Percentiles rank a stretch among this genome's conserved stretches.
These are phyloP conservation scores for Rheum nobile DNA, from an alignment of 148 eudicot genomes.

Conservation along the genomic window DNA sequence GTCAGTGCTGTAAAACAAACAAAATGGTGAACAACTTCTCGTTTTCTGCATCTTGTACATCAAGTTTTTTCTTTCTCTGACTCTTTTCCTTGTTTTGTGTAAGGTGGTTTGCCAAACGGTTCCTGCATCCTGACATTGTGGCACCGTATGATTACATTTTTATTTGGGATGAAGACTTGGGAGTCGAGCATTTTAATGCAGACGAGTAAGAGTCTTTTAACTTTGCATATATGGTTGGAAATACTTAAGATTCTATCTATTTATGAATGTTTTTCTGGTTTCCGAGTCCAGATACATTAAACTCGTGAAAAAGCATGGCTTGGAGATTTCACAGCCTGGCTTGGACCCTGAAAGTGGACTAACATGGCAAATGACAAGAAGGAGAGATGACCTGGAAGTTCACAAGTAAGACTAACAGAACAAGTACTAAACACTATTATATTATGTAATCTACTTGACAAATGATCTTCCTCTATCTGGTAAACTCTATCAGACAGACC, in stretches of 20 bases:
- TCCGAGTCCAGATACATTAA: constrained; percentile 49
- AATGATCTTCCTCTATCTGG: neutral
- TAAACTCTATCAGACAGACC: constrained; percentile 17
- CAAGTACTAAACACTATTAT: neutral
- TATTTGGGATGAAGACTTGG: constrained; percentile 97
- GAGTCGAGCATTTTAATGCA: constrained; percentile 76
- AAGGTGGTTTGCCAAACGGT: constrained; percentile 98
- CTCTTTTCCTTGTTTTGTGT: neutral
- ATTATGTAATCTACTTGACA: neutral
- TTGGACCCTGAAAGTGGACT: constrained; percentile 34
- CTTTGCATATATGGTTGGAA: neutral
- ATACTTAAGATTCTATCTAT: neutral
- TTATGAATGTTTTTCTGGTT: neutral
- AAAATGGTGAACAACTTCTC: neutral
- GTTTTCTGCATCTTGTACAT: neutral
- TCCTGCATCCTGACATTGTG: constrained; percentile 89
- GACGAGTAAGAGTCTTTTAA: constrained; percentile 53
- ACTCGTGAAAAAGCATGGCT: constrained; percentile 64
- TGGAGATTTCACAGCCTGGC: constrained; percentile 98
- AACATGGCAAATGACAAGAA: constrained; percentile 39
- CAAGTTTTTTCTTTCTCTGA: neutral
- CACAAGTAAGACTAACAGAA: constrained; percentile 49
- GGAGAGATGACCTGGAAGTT: constrained; percentile 49
- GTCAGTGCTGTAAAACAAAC: constrained; percentile 7
- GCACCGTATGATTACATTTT: constrained; percentile 88